Percentiles rank a stretch among this genome's conserved stretches.
Evolutionary conservation across 2,329 filamentous ascomycete species (phyloP).

Genomic region (Pseudocercospora crystallina): DNA sequence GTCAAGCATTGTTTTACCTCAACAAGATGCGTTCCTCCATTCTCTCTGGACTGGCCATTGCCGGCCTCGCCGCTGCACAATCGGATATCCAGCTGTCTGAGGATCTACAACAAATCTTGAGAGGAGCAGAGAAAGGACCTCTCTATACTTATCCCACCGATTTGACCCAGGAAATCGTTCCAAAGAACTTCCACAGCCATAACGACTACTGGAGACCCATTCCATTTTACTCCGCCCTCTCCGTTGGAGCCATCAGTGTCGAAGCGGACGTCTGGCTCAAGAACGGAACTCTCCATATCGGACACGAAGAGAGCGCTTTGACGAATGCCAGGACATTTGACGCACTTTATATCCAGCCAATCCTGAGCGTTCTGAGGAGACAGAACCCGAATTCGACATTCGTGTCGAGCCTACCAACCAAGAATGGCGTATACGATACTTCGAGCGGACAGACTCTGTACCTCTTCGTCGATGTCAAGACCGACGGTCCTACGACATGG

Average conservation of each 20-base stretch:
- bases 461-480: conserved; percentile 66
- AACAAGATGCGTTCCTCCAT: conserved; percentile 15
- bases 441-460: conserved; percentile 58
- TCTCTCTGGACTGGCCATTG: conserved; percentile 12
- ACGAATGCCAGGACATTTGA: conserved; percentile 55
- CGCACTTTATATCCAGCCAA: conserved; percentile 60
- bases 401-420: conserved; percentile 44
- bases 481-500: conserved; percentile 56
- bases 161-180: conserved; percentile 60
- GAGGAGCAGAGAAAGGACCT: conserved; percentile 52
- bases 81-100: conserved; percentile 43
- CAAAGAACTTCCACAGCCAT: conserved; percentile 57
- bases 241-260: conserved; percentile 56
- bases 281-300: conserved; percentile 57
- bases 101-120: conserved; percentile 56
- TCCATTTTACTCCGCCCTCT: conserved; percentile 54
- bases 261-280: conserved; percentile 62
- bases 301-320: conserved; percentile 56
- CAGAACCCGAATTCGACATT: conserved; percentile 58
- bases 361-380: conserved; percentile 55
- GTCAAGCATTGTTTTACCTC: neutral
- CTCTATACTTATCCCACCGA: conserved; percentile 62
- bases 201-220: conserved; percentile 60
- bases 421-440: conserved; percentile 63
- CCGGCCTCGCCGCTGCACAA: conserved; percentile 23